Conservation (phyloP, 2,329 filamentous ascomycete genomes). For the Lecanicillium sp. region DNA sequence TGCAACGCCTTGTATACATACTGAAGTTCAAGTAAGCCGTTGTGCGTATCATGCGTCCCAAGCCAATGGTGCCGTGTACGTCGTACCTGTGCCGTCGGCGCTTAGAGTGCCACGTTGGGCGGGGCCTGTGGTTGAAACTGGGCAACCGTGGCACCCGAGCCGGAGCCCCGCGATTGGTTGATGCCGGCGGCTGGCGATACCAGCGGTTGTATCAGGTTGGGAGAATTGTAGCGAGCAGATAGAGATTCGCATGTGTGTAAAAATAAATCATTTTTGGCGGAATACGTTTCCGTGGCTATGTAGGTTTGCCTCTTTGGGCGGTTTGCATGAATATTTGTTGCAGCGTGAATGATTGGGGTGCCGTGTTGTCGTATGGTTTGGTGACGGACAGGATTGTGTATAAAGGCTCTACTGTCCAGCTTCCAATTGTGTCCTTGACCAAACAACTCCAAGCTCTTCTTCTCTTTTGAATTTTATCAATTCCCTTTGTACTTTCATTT, state of each 20-base stretch:
- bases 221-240: background rate
- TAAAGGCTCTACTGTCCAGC: too few species aligned
- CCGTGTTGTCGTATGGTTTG: constrained; percentile 8
- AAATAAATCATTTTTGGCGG: constrained; percentile 6
- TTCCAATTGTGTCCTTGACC: too few species aligned
- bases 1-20: background rate
- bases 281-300: background rate
- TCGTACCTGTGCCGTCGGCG: background rate
- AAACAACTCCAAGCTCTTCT: constrained; percentile 2
- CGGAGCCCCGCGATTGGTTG: constrained; percentile 15
- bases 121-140: constrained; percentile 1
- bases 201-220: constrained; percentile 11
- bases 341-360: constrained; percentile 7
- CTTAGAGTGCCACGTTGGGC: background rate
- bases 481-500: constrained; percentile 18
- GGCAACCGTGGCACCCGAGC: background rate
- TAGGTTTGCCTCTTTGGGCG: background rate
- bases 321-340: background rate
- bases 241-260: constrained; percentile 1
- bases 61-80: too few species aligned
- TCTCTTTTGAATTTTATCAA: constrained; percentile 14
- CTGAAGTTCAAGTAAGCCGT: too few species aligned
- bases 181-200: constrained; percentile 15
- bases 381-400: too few species aligned
- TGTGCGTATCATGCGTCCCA: too few species aligned